These are phyloP conservation scores for Penicillium sp. DNA, from an alignment of 2,329 filamentous ascomycete species.

Conservation along the genomic window DNA sequence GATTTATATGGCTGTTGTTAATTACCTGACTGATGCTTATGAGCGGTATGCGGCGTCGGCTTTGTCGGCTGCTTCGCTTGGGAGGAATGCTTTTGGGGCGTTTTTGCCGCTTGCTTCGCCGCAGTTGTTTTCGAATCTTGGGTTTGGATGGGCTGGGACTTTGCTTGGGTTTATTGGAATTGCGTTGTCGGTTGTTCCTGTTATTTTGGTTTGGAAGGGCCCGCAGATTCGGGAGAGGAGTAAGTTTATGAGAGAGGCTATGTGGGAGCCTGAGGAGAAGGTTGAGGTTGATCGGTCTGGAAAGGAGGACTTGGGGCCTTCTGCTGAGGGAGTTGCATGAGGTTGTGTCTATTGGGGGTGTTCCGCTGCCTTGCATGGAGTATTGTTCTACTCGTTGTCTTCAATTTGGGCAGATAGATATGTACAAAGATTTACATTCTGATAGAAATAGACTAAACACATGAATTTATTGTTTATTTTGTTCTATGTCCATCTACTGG, in stretches of 20 bases:
- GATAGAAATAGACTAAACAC: not conserved
- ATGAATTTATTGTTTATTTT: conserved; percentile 1
- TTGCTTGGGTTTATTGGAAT: conserved; percentile 39
- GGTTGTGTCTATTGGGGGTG: not conserved
- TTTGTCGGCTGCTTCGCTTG: conserved; percentile 40
- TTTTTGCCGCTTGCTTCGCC: conserved; percentile 41
- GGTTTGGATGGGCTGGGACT: conserved; percentile 38
- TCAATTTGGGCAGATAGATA: not conserved
- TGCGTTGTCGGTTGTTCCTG: conserved; percentile 33
- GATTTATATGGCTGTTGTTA: conserved; percentile 43
- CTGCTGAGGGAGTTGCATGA: not conserved
- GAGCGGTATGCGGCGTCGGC: conserved; percentile 43
- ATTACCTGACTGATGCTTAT: conserved; percentile 44
- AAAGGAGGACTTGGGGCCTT: conserved; percentile 1
- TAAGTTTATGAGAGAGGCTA: conserved; percentile 24
- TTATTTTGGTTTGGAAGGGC: conserved; percentile 38
- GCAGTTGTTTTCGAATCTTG: conserved; percentile 35
- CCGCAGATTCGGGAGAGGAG: conserved; percentile 30
- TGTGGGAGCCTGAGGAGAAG: conserved; percentile 14
- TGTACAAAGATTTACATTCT: not conserved
- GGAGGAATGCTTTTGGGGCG: conserved; percentile 40
- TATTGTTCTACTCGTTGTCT: not conserved
- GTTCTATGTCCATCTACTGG: conserved; percentile 13
- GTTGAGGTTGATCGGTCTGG: conserved; percentile 9
- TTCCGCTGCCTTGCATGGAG: not conserved